Conservation (phyloP, 2,329 filamentous ascomycete species). For the Ophiosphaerella narmari region DNA sequence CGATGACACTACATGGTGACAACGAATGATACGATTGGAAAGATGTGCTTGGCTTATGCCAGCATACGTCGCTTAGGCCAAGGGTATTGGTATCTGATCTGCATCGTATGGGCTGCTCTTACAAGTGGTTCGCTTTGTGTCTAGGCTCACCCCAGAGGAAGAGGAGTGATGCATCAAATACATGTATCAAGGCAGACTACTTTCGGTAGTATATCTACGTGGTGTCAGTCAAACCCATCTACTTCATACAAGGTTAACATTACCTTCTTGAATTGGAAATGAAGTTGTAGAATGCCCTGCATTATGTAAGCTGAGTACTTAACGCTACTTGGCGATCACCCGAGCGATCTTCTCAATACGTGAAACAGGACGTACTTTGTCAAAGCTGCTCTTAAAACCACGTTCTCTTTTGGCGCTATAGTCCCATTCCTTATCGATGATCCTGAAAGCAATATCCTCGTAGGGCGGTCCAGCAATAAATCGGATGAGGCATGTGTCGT, state of each 20-base stretch:
- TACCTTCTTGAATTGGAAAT: slow-evolving; percentile 99
- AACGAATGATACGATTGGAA: neutral
- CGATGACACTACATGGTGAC: slow-evolving; percentile 13
- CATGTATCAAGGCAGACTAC: slow-evolving; percentile 19
- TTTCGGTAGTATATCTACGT: slow-evolving; percentile 55
- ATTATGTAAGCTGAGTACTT: slow-evolving; percentile 32
- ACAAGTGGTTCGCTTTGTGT: neutral
- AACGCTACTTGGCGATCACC: neutral
- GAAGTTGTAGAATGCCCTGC: slow-evolving; percentile 90
- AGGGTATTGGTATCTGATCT: too few species aligned
- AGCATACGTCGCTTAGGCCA: too few species aligned
- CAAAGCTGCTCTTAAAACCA: slow-evolving; percentile 94
- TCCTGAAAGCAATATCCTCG: slow-evolving; percentile 94
- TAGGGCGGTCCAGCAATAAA: slow-evolving; percentile 96
- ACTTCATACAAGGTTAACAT: slow-evolving; percentile 17
- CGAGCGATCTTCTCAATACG: neutral
- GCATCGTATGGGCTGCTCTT: neutral
- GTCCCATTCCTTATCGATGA: slow-evolving; percentile 99
- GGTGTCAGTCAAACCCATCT: slow-evolving; percentile 23
- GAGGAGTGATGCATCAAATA: neutral
- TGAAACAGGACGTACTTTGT: slow-evolving; percentile 72
- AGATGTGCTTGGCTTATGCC: too few species aligned
- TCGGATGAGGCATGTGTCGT: slow-evolving; percentile 94
- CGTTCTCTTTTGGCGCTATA: slow-evolving; percentile 94
- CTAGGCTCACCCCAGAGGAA: neutral